phyloP scores from a whole-genome alignment of 1,139 yeast species.

The Yamadazyma membranifaciens region DNA sequence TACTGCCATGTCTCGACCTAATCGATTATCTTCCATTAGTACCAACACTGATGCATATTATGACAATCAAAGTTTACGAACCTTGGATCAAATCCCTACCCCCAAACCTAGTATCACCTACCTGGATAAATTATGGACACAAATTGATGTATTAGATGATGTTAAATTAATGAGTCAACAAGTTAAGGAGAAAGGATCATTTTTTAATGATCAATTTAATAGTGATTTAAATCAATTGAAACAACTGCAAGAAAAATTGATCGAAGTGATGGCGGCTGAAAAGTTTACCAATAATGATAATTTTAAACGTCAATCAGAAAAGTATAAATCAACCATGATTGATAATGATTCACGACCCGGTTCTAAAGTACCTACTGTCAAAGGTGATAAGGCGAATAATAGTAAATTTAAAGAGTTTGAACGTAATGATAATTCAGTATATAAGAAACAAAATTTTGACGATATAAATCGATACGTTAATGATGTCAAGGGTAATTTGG shows the following conservation, averaged over 20 bases:
- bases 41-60: slow-evolving; percentile 14
- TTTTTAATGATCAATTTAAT: slow-evolving; percentile 63
- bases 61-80: slow-evolving; percentile 31
- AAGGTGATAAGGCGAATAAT: slow-evolving; percentile 6
- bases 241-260: slow-evolving; percentile 57
- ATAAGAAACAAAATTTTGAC: slow-evolving; percentile 36
- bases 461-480: slow-evolving; percentile 38
- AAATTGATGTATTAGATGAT: slow-evolving; percentile 82
- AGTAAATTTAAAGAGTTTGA: slow-evolving; percentile 20
- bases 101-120: slow-evolving; percentile 53
- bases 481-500: slow-evolving; percentile 33
- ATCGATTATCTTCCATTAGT: slow-evolving; percentile 10
- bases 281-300: slow-evolving; percentile 20
- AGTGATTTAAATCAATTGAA: slow-evolving; percentile 56
- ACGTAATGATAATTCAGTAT: slow-evolving; percentile 11
- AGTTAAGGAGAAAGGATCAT: slow-evolving; percentile 51
- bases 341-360: slow-evolving; percentile 8
- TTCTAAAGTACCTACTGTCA: slow-evolving; percentile 3
- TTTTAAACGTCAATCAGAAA: slow-evolving; percentile 26
- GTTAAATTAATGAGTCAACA: slow-evolving; percentile 65
- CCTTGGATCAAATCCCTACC: slow-evolving; percentile 46
- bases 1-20: neutral
- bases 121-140: slow-evolving; percentile 84
- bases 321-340: slow-evolving; percentile 6
- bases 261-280: slow-evolving; percentile 53